Percentiles rank a stretch among this genome's conserved stretches.
Conservation (phyloP, 257 asterid species). For the Agastache rugosa region DNA sequence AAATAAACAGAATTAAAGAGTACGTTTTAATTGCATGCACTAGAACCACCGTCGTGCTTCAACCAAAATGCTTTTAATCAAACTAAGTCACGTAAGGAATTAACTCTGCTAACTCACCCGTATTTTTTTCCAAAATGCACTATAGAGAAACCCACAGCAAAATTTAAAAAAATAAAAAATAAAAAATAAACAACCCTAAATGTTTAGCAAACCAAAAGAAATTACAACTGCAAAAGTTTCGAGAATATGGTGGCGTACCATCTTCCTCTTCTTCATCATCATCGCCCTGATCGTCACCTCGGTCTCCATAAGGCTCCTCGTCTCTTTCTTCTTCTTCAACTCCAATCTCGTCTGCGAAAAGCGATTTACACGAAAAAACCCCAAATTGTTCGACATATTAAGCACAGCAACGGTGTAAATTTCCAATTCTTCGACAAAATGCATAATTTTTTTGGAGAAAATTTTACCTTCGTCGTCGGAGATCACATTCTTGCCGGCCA, state of each 20-base stretch:
- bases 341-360: conserved; percentile 64
- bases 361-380: not conserved
- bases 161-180: not conserved
- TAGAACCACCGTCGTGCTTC: conserved; percentile 1
- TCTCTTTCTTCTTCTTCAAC: conserved; percentile 78
- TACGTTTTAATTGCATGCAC: conserved; percentile 34
- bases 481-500: conserved; percentile 73
- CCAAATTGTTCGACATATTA: conserved; percentile 1
- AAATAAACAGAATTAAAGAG: not conserved
- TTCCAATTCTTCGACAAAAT: not conserved
- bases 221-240: not conserved
- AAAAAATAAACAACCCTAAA: not conserved
- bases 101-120: conserved; percentile 12
- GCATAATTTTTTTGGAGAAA: not conserved
- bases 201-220: not conserved
- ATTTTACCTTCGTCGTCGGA: conserved; percentile 85
- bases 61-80: not conserved
- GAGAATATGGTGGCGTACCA: conserved; percentile 44
- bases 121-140: not conserved
- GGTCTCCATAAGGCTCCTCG: conserved; percentile 66
- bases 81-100: conserved; percentile 3
- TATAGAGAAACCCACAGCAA: not conserved
- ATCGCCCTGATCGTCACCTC: conserved; percentile 55
- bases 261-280: conserved; percentile 93
- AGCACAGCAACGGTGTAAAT: not conserved